Evolutionary conservation across 1,284 basidiomycete species (phyloP).

Genomic region (Austroboletus novae-zelandiae): DNA sequence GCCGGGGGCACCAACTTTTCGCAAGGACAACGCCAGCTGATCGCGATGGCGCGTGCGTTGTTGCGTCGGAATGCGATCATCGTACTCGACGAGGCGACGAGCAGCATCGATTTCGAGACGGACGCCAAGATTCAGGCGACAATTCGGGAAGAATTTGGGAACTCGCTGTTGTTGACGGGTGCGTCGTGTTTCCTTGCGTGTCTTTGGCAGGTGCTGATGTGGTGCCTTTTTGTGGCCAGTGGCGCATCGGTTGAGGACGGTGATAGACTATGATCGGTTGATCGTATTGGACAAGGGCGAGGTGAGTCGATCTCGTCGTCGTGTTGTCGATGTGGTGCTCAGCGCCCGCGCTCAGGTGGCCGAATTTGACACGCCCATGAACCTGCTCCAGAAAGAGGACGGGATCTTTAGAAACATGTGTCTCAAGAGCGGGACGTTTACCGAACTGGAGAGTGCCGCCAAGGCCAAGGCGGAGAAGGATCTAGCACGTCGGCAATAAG

Average conservation of each 20-base stretch:
- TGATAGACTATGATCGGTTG: conserved; percentile 64
- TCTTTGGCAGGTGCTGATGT: background rate
- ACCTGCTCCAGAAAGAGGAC: conserved; percentile 68
- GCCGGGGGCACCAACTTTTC: conserved; percentile 70
- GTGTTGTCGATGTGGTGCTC: background rate
- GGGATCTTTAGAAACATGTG: conserved; percentile 82
- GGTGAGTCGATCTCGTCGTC: conserved; percentile 12
- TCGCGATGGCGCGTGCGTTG: conserved; percentile 65
- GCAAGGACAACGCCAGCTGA: conserved; percentile 69
- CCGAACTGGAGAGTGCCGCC: conserved; percentile 64
- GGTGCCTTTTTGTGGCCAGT: conserved; percentile 26
- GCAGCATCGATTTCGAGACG: conserved; percentile 59
- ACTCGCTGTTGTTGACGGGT: conserved; percentile 48
- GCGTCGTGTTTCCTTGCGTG: conserved; percentile 4
- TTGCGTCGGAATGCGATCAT: conserved; percentile 62
- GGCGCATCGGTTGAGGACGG: conserved; percentile 54
- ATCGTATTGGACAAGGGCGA: conserved; percentile 68
- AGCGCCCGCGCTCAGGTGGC: conserved; percentile 41
- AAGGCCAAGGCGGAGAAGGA: conserved; percentile 43
- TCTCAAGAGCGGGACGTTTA: conserved; percentile 75
- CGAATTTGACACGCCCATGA: conserved; percentile 83
- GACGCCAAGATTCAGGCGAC: conserved; percentile 64
- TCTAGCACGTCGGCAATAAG: background rate
- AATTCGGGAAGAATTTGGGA: conserved; percentile 62
- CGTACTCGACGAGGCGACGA: conserved; percentile 72